phyloP scores from a whole-genome alignment of 805 yeast species.

The Komagataella pseudopastoris region DNA sequence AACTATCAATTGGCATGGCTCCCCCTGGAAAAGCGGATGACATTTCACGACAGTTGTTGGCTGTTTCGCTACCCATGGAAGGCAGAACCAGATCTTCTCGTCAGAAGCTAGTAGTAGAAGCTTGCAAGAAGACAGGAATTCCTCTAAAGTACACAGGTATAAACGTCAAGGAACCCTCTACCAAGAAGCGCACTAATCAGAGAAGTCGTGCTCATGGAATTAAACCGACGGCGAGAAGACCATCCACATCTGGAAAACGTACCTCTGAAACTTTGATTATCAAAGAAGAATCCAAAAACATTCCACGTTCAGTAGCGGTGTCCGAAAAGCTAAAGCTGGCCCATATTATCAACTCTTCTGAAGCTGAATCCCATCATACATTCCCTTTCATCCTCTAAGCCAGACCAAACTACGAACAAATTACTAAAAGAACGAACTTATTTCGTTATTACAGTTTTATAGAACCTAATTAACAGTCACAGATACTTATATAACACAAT shows the following conservation, averaged over 20 bases:
- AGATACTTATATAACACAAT: no score
- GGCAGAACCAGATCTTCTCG: background rate
- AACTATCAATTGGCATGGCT: slow-evolving; percentile 8
- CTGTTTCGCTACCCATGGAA: background rate
- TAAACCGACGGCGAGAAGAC: background rate
- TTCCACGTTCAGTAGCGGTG: background rate
- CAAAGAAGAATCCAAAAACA: background rate
- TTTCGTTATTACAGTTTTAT: background rate
- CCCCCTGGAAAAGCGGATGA: slow-evolving; percentile 8
- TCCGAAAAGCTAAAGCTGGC: background rate
- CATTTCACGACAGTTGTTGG: background rate
- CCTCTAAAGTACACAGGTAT: background rate
- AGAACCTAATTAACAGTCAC: background rate
- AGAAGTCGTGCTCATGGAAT: background rate
- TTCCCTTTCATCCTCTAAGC: background rate
- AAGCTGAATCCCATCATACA: background rate
- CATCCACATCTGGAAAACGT: background rate
- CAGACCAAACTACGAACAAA: background rate
- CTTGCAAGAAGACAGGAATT: background rate
- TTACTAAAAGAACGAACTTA: background rate
- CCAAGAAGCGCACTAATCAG: background rate
- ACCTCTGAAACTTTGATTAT: background rate
- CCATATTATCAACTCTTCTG: background rate
- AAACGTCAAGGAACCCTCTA: background rate
- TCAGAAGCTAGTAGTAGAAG: background rate